Base-by-base conservation (phyloP, 78 protist species). In the Cavenderia fasciculata region DNA sequence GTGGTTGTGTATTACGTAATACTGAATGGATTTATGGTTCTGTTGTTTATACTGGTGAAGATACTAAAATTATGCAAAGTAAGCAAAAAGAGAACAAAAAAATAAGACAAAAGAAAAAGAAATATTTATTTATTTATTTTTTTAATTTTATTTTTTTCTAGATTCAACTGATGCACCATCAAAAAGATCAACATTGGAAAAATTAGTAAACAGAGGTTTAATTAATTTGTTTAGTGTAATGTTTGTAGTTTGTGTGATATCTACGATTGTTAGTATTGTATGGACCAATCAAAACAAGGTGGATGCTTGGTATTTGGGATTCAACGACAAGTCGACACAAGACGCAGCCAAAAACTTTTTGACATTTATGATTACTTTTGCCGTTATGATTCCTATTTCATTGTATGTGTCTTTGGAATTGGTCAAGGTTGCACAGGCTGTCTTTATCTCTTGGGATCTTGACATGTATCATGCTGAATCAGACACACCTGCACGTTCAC, bases 11-110 rank as follows among this genome's bases (percentile, higher is more conserved):
- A 14, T 36, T 97, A 4, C 51, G 95, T 41, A 95, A 96, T 54
- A 94, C 97, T 2, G 84, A 51, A 23, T 78, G 78, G 90, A 85
- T 68, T 23, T 47, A 76, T 49, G 98, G 99, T 16, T 57, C 93
- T 0, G 95, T 93, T 0, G 92, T 96, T 31, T 96, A 96, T 68
- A 47, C 97, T 7, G 99, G 99, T 10, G 86, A 66, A 23, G 97
- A 97, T 51, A 96, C 98, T 10, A 97, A 97, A 86, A 19, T 96
- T 5, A 75, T 76, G 85, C 84, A 73, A 59, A 88, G n/a, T n/a
- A n/a, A n/a, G n/a, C n/a, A 63, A 19, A 44, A n/a, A 19, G 21
- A 19, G 57, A 21, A 19, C 19, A 19, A 19, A 21, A 19, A 51
- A 19, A 19, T 51, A 19, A 51, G 33, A 19, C 19, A 19, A 51